These are phyloP conservation scores for Colletotrichum neosansevieriae DNA, from an alignment of 2,329 filamentous ascomycete genomes.

Conservation along the genomic window DNA sequence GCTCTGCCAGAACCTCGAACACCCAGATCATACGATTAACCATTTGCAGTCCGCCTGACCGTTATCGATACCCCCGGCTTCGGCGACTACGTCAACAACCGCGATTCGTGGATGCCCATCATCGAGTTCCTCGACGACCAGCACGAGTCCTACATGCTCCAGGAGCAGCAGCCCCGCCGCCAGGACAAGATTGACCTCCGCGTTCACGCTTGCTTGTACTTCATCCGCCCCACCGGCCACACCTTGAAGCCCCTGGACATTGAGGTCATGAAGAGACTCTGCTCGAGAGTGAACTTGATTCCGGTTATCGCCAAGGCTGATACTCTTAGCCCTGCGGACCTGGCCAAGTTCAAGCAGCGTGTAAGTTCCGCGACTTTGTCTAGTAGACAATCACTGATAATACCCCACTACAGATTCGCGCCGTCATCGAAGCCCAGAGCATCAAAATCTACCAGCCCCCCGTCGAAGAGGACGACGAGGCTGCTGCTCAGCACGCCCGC, in stretches of 20 bases:
- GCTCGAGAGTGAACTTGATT: constrained; percentile 97
- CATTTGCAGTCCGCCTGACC: constrained; percentile 86
- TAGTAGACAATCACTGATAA: constrained; percentile 16
- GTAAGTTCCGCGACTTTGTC: constrained; percentile 64
- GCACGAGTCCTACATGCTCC: constrained; percentile 99
- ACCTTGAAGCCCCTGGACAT: constrained; percentile 99
- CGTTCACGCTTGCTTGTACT: constrained; percentile 98
- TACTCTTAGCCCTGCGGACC: constrained; percentile 91
- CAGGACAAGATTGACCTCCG: constrained; percentile 99
- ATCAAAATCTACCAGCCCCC: constrained; percentile 99
- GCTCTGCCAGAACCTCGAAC: neutral
- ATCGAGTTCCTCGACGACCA: constrained; percentile 99
- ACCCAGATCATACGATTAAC: constrained; percentile 32
- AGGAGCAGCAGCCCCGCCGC: constrained; percentile 98
- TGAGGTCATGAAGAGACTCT: constrained; percentile 99
- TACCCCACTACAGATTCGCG: constrained; percentile 75
- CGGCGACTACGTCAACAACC: constrained; percentile 99
- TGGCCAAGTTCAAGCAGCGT: constrained; percentile 94
- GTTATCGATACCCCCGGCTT: constrained; percentile 99
- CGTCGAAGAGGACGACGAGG: constrained; percentile 97
- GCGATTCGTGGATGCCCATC: constrained; percentile 99
- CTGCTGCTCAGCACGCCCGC: constrained; percentile 93
- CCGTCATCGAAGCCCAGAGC: constrained; percentile 96
- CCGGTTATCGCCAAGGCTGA: constrained; percentile 99
- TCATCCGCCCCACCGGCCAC: constrained; percentile 98